Conservation (phyloP, 805 yeast species). For the Pichia eremophila region DNA sequence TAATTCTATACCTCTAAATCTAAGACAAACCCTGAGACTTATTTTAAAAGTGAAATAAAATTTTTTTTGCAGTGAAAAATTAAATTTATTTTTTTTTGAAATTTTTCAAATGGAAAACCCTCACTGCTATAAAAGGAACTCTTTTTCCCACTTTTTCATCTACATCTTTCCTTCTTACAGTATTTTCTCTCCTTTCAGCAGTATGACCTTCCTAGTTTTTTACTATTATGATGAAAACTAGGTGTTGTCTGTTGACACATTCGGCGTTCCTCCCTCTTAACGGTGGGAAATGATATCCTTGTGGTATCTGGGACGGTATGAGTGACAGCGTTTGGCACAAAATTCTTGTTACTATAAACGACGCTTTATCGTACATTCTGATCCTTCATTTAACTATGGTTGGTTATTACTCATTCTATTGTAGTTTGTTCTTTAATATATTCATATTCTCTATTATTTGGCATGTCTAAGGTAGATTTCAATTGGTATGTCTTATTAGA, state of each 20-base stretch:
- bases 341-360: slow-evolving; percentile 26
- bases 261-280: slow-evolving; percentile 22
- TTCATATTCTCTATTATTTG: no score
- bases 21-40: no score
- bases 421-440: not conserved
- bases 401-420: not conserved
- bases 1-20: no score
- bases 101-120: no score
- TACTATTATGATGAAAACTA: slow-evolving; percentile 51
- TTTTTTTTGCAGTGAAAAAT: no score
- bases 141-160: not conserved
- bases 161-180: no score
- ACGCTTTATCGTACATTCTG: slow-evolving; percentile 27
- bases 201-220: slow-evolving; percentile 62
- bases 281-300: slow-evolving; percentile 5
- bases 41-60: no score
- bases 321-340: slow-evolving; percentile 29
- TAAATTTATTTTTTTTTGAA: no score
- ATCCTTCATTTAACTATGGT: slow-evolving; percentile 11
- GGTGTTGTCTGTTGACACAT: slow-evolving; percentile 35
- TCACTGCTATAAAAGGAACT: slow-evolving; percentile 2
- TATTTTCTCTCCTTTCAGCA: slow-evolving; percentile 16
- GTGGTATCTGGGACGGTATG: slow-evolving; percentile 20
- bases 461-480: not conserved
- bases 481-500: no score